Evolutionary conservation across 108 stramenopile species (phyloP), one percentile per base, ranked within the genome.

Genomic region (Nitzschia inconspicua): DNA sequence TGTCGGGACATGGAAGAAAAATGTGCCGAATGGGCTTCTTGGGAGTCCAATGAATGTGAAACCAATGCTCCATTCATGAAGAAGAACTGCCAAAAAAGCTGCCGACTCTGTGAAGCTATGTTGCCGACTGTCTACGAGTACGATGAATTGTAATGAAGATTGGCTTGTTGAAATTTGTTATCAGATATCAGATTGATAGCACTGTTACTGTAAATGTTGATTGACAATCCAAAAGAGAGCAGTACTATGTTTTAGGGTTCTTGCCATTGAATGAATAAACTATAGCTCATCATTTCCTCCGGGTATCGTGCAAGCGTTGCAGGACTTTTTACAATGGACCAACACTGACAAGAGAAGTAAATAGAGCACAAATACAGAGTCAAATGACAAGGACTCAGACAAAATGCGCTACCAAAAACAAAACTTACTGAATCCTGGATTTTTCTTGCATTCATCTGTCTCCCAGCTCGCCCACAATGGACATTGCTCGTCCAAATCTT

Each of bases 401-500:
- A n/a, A n/a, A n/a, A n/a, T n/a, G n/a, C n/a, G n/a, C n/a, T n/a
- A n/a, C n/a, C n/a, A n/a, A n/a, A n/a, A n/a, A n/a, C n/a, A n/a
- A n/a, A n/a, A n/a, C n/a, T n/a, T n/a, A n/a, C n/a, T 68, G 27
- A 51, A 68, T 2, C 30, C 22, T 1, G 57, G 31, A 46, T 62
- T 60, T 8, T 18, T 23, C n/a, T 59, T 16, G 42, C 68, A 70
- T 46, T 70, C 60, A 19, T 62, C 47, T 6, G 50, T 22, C 3
- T 70, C 61, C 49, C 52, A 35, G 5, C n/a, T 34, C 3, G 58
- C 27, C 32, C 61, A 70, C 18, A 30, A 3, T 25, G 24, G 6
- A 20, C 68, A 62, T n/a, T 44, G 18, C 5, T 39, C 23, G 0
- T 34, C 31, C 10, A 52, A 34, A 50, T 72, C 70, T 11, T 32